phyloP scores from a whole-genome alignment of 257 asterid genomes.

The Lycium ferocissimum region DNA sequence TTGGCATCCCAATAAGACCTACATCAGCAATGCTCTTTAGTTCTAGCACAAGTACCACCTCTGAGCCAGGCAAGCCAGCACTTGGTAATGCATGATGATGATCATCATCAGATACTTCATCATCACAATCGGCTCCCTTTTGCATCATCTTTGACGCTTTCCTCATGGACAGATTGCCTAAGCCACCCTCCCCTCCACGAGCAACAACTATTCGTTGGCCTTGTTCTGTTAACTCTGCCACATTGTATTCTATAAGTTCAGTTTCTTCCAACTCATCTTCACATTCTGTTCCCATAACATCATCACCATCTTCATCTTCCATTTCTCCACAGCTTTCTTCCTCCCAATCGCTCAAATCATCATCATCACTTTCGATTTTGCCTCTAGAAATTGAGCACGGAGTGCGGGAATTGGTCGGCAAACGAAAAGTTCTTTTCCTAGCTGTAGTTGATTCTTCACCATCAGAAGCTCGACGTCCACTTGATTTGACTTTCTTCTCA shows the following conservation, averaged over 20 bases:
- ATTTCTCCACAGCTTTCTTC: conserved; percentile 46
- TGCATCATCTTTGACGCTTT: conserved; percentile 35
- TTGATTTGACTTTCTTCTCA: conserved; percentile 25
- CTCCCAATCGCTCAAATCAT: conserved; percentile 32
- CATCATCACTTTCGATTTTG: conserved; percentile 36
- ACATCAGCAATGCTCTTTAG: conserved; percentile 93
- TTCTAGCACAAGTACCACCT: conserved; percentile 71
- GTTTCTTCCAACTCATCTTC: conserved; percentile 55
- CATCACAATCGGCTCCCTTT: conserved; percentile 41
- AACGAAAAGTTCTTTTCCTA: conserved; percentile 27
- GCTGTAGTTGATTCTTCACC: conserved; percentile 33
- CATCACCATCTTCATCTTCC: conserved; percentile 48
- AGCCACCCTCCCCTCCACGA: conserved; percentile 88
- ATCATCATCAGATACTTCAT: conserved; percentile 51
- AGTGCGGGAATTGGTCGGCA: conserved; percentile 31
- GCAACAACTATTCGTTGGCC: conserved; percentile 81
- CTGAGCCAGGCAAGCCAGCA: conserved; percentile 73
- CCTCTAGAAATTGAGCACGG: conserved; percentile 38
- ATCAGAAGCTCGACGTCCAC: conserved; percentile 19
- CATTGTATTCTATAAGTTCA: conserved; percentile 57
- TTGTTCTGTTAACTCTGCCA: conserved; percentile 82
- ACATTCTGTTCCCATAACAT: conserved; percentile 43
- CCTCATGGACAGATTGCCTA: conserved; percentile 62
- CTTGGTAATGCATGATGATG: conserved; percentile 29
- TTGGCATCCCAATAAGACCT: conserved; percentile 96